These are phyloP conservation scores for Kockiozyma suomiensis DNA, from an alignment of 805 yeast species.

Conservation along the genomic window DNA sequence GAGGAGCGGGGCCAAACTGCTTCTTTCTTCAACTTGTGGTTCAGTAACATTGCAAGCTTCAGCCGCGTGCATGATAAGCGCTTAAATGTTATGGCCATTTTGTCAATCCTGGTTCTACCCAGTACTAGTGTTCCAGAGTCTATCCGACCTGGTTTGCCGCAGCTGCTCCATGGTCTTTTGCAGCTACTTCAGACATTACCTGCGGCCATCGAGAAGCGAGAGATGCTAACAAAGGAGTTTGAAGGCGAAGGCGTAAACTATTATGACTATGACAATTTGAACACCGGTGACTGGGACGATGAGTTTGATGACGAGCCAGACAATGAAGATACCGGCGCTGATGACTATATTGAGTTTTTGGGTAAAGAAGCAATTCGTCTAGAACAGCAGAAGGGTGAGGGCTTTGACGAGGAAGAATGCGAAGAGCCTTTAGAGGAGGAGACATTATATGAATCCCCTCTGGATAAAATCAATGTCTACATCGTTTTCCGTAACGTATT, in stretches of 20 bases:
- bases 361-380: conserved; percentile 24
- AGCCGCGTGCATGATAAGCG: conserved; percentile 81
- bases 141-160: conserved; percentile 43
- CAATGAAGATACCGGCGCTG: conserved; percentile 40
- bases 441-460: conserved; percentile 73
- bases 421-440: conserved; percentile 66
- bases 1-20: conserved; percentile 50
- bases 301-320: conserved; percentile 41
- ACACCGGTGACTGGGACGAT: conserved; percentile 38
- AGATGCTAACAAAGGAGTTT: conserved; percentile 62
- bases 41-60: conserved; percentile 55
- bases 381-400: conserved; percentile 1
- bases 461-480: conserved; percentile 76
- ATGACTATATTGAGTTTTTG: conserved; percentile 33
- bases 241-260: conserved; percentile 37
- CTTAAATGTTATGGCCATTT: conserved; percentile 66
- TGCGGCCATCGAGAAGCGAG: conserved; percentile 65
- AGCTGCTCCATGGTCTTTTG: conserved; percentile 57
- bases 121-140: conserved; percentile 42
- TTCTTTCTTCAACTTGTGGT: conserved; percentile 67
- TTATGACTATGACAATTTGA: conserved; percentile 37
- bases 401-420: conserved; percentile 36
- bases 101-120: conserved; percentile 51
- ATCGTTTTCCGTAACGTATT: conserved; percentile 62
- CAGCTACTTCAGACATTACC: conserved; percentile 65